Percentiles rank a stretch among this genome's conserved stretches.
Conservation (phyloP, 2,329 filamentous ascomycete species). For the Elsinoe perseae region DNA sequence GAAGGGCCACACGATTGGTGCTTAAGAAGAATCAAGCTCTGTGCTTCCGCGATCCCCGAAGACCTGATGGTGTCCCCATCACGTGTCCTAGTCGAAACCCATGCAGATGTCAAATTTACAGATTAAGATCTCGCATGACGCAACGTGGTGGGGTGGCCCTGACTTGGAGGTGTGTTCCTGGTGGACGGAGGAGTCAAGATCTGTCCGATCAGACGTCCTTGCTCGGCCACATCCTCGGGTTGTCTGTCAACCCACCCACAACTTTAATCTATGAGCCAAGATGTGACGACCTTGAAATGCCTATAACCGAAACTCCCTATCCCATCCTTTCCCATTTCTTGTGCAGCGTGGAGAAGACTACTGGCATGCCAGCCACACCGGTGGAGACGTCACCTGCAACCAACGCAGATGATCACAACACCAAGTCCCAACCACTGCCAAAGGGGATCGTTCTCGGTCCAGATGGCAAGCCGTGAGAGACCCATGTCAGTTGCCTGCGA, state of each 20-base stretch:
- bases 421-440: conserved; percentile 48
- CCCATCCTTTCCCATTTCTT: conserved; percentile 35
- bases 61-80: background rate
- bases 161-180: background rate
- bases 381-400: conserved; percentile 23
- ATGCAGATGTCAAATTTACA: background rate
- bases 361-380: conserved; percentile 30
- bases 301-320: conserved; percentile 28
- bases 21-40: conserved; percentile 3
- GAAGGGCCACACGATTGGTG: background rate
- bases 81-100: conserved; percentile 1
- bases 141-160: background rate
- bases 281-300: conserved; percentile 25
- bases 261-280: conserved; percentile 15
- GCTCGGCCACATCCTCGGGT: background rate
- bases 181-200: background rate
- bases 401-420: conserved; percentile 24
- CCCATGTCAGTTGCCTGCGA: background rate
- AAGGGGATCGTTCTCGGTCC: conserved; percentile 69
- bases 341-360: conserved; percentile 31
- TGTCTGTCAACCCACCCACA: background rate
- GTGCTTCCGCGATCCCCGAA: conserved; percentile 6
- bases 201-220: conserved; percentile 2
- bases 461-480: conserved; percentile 73
- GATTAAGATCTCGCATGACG: conserved; percentile 12